Evolutionary conservation across 2,329 filamentous ascomycete species (phyloP).

Genomic region (Pseudonectria foliicola): DNA sequence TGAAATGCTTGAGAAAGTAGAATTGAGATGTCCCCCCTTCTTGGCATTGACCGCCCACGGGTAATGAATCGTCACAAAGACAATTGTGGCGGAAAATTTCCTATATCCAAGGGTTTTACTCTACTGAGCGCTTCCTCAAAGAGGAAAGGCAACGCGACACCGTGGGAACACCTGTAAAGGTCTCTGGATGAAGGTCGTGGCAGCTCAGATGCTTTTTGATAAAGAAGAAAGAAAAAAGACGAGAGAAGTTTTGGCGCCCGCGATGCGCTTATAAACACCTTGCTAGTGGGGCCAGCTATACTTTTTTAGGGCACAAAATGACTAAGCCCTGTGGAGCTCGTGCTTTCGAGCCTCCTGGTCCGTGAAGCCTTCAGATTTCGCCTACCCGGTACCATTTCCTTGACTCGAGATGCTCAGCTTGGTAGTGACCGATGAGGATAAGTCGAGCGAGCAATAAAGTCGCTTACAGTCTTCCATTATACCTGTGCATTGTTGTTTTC

Average conservation of each 20-base stretch:
- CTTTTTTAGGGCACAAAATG: conserved; percentile 4
- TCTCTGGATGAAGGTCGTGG: conserved; percentile 55
- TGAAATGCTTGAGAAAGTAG: conserved; percentile 12
- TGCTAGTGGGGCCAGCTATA: conserved; percentile 13
- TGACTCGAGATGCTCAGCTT: too few relatives aligned
- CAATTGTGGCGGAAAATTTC: conserved; percentile 48
- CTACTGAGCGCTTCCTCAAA: conserved; percentile 48
- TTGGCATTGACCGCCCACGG: conserved; percentile 52
- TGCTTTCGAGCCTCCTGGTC: too few relatives aligned
- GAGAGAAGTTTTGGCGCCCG: conserved; percentile 22
- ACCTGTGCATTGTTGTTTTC: too few relatives aligned
- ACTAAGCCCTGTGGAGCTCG: conserved; percentile 9
- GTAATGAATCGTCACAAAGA: conserved; percentile 22
- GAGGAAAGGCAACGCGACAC: conserved; percentile 56
- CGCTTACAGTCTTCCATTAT: too few relatives aligned
- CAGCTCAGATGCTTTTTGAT: conserved; percentile 60
- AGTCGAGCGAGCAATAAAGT: too few relatives aligned
- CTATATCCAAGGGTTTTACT: conserved; percentile 54
- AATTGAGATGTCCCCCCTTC: conserved; percentile 48
- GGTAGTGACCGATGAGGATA: too few relatives aligned
- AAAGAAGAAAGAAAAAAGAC: conserved; percentile 39
- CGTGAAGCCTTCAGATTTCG: too few relatives aligned
- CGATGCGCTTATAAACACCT: conserved; percentile 18
- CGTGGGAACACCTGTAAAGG: conserved; percentile 33
- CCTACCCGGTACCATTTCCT: too few relatives aligned